Evolutionary conservation across 2,329 filamentous ascomycete species (phyloP).

Genomic region (Hypoxylon sp.): DNA sequence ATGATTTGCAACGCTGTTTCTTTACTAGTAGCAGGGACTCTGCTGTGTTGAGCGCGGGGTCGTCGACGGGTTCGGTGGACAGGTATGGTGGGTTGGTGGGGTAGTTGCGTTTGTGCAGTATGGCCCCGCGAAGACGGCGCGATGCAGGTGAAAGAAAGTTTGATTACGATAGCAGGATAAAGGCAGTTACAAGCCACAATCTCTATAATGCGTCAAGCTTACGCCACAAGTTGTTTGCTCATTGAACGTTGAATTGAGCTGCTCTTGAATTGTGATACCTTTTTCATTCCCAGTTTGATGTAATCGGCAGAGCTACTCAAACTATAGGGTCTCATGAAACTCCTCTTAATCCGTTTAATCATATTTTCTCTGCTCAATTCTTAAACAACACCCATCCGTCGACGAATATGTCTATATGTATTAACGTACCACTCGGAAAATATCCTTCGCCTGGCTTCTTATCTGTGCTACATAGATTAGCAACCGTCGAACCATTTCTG

Average conservation of each 20-base stretch:
- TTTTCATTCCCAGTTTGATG: no score
- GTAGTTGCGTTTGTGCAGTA: slow-evolving; percentile 28
- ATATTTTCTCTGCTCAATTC: no score
- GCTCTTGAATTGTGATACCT: no score
- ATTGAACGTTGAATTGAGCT: not conserved
- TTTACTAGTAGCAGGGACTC: slow-evolving; percentile 4
- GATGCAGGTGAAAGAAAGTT: not conserved
- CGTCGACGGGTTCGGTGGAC: slow-evolving; percentile 14
- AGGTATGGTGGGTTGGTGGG: slow-evolving; percentile 35
- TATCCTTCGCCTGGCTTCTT: slow-evolving; percentile 8
- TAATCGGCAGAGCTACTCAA: not conserved
- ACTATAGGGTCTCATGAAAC: not conserved
- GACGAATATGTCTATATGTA: slow-evolving; percentile 1
- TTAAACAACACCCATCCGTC: slow-evolving; percentile 5
- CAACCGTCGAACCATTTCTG: slow-evolving; percentile 7
- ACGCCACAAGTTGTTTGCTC: slow-evolving; percentile 16
- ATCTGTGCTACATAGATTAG: not conserved
- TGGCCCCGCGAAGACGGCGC: slow-evolving; percentile 20
- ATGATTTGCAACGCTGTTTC: slow-evolving; percentile 5
- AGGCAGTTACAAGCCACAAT: not conserved
- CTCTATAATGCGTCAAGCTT: slow-evolving; percentile 1
- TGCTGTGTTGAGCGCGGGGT: slow-evolving; percentile 35
- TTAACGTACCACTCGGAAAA: slow-evolving; percentile 5
- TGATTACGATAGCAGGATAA: not conserved
- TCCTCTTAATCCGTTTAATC: no score